Conservation (phyloP, 140 eudicot genomes). For the Erigeron philadelphicus region DNA sequence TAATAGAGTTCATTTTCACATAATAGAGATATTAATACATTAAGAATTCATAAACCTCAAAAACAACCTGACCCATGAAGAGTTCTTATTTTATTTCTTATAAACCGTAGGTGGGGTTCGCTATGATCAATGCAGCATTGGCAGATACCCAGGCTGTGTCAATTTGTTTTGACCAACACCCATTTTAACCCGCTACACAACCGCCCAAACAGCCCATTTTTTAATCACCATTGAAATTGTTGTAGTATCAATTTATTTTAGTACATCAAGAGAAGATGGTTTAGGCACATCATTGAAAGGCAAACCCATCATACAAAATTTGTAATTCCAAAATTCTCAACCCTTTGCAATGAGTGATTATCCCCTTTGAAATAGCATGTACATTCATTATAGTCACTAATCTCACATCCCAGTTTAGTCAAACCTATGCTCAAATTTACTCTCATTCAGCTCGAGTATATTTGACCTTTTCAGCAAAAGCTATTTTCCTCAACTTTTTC, state of each 20-base stretch:
- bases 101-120: no score
- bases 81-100: no score
- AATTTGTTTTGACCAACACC: neutral
- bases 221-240: neutral
- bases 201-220: neutral
- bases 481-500: neutral
- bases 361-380: neutral
- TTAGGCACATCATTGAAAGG: neutral
- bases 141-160: slow-evolving; percentile 6
- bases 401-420: neutral
- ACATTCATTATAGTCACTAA: neutral
- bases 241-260: neutral
- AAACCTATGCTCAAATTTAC: slow-evolving; percentile 1
- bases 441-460: neutral
- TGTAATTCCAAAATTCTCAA: neutral
- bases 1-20: neutral
- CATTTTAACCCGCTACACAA: neutral
- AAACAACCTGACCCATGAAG: neutral
- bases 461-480: neutral
- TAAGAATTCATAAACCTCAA: neutral
- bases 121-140: neutral
- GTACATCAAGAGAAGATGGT: neutral
- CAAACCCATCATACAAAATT: neutral
- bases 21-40: neutral
- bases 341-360: neutral